Conservation (phyloP, 2,329 filamentous ascomycete species). For the Rhynchosporium agropyri region DNA sequence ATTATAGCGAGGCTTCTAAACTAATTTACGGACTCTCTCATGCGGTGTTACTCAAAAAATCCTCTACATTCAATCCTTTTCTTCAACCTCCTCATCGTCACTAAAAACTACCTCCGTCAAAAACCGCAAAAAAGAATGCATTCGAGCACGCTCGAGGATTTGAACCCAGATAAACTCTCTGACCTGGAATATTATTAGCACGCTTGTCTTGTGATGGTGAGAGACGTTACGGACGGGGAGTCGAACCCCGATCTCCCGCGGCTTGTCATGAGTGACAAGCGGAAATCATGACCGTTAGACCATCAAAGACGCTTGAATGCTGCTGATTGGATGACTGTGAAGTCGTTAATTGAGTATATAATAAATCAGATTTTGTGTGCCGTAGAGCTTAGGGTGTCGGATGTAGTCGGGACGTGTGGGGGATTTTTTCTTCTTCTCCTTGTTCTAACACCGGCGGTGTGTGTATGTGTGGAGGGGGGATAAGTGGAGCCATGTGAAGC, state of each 20-base stretch:
- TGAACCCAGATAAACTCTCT: constrained; percentile 29
- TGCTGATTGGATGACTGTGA: neutral
- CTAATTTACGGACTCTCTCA: too few species aligned
- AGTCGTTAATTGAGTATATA: neutral
- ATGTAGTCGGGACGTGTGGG: neutral
- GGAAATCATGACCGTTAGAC: constrained; percentile 46
- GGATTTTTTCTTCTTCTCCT: neutral
- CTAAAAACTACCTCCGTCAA: too few species aligned
- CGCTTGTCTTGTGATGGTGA: too few species aligned
- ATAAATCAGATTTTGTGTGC: neutral
- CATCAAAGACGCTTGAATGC: constrained; percentile 37
- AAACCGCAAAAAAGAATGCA: neutral
- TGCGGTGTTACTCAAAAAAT: too few species aligned
- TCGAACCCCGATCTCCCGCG: constrained; percentile 33
- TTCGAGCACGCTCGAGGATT: constrained; percentile 10
- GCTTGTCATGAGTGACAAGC: constrained; percentile 41
- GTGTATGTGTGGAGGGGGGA: too few species aligned
- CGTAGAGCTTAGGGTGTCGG: neutral
- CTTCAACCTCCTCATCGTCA: too few species aligned
- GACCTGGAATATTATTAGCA: neutral
- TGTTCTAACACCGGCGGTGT: neutral
- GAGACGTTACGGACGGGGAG: constrained; percentile 16
- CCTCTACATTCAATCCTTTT: too few species aligned
- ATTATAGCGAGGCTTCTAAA: too few species aligned
- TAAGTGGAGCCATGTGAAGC: neutral